A percentile compares a stretch with the other conserved stretches of the same genome.
phyloP scores from a whole-genome alignment of 495 filamentous ascomycete species.

The Aspergillus bertholletiae region DNA sequence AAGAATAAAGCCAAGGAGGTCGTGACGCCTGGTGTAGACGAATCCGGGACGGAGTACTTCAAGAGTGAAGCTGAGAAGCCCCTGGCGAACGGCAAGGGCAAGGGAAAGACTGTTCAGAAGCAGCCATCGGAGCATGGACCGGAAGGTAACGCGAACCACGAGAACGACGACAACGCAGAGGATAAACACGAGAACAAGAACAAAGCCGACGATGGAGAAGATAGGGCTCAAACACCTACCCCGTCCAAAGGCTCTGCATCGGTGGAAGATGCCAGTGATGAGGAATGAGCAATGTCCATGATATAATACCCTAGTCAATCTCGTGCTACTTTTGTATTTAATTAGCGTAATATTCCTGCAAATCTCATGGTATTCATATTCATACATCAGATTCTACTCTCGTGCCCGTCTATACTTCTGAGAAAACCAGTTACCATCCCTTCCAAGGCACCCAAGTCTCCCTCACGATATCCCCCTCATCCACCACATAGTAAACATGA shows the following conservation, averaged over 20 bases:
- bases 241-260: conserved; percentile 6
- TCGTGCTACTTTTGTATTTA: neutral
- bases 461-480: conserved; percentile 20
- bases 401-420: too few relatives aligned
- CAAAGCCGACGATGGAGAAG: too few relatives aligned
- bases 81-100: conserved; percentile 7
- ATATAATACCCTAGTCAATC: too few relatives aligned
- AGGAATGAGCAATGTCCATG: neutral
- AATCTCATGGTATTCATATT: neutral
- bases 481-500: conserved; percentile 25
- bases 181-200: neutral
- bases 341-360: neutral
- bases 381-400: neutral
- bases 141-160: too few relatives aligned
- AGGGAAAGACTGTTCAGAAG: conserved; percentile 23
- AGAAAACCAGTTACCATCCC: neutral
- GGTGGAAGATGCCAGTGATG: conserved; percentile 11
- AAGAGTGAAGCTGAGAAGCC: conserved; percentile 21
- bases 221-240: neutral
- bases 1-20: conserved; percentile 15
- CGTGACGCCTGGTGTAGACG: conserved; percentile 13
- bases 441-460: conserved; percentile 21
- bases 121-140: conserved; percentile 6
- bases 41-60: conserved; percentile 22
- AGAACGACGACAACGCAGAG: neutral